Evolutionary conservation across 352 stramenopile species (phyloP).

Genomic region (Globisporangium heterothallicum): DNA sequence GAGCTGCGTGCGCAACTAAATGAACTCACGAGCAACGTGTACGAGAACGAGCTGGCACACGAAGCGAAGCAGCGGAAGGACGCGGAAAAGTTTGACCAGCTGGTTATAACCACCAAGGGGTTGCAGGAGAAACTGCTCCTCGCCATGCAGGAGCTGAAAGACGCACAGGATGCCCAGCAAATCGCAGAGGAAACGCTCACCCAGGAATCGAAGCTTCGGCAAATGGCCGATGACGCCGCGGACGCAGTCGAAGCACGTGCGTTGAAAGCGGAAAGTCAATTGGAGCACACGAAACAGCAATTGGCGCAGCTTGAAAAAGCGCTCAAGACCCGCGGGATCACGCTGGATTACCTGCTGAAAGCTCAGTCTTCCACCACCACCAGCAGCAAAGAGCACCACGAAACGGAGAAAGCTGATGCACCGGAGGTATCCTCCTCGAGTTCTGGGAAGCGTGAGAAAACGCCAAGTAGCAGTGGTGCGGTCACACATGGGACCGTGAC

Average conservation of each 20-base stretch:
- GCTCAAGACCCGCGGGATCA: slow-evolving; percentile 56
- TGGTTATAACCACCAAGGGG: slow-evolving; percentile 23
- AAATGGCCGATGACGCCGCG: slow-evolving; percentile 39
- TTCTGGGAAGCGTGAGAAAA: slow-evolving; percentile 2
- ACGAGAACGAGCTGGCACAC: slow-evolving; percentile 17
- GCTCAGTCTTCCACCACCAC: background rate
- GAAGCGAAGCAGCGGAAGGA: slow-evolving; percentile 19
- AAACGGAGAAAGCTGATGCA: slow-evolving; percentile 5
- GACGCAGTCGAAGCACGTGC: slow-evolving; percentile 36
- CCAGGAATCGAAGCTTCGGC: slow-evolving; percentile 33
- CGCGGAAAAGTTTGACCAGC: slow-evolving; percentile 15
- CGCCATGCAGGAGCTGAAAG: slow-evolving; percentile 20
- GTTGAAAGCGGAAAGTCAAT: slow-evolving; percentile 28
- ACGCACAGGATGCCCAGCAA: slow-evolving; percentile 23
- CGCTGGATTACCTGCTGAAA: slow-evolving; percentile 58
- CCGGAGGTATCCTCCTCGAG: slow-evolving; percentile 1
- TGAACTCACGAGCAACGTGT: slow-evolving; percentile 18
- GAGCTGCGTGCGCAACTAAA: slow-evolving; percentile 21
- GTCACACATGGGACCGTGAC: too few relatives aligned
- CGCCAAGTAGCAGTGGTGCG: background rate
- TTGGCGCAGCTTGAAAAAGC: slow-evolving; percentile 37
- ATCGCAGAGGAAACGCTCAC: slow-evolving; percentile 29
- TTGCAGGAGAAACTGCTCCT: slow-evolving; percentile 28
- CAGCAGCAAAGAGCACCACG: slow-evolving; percentile 5
- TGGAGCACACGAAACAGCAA: slow-evolving; percentile 22